These are phyloP conservation scores for Akanthomyces lecanii DNA, from an alignment of 2,329 filamentous ascomycete genomes.

Conservation along the genomic window DNA sequence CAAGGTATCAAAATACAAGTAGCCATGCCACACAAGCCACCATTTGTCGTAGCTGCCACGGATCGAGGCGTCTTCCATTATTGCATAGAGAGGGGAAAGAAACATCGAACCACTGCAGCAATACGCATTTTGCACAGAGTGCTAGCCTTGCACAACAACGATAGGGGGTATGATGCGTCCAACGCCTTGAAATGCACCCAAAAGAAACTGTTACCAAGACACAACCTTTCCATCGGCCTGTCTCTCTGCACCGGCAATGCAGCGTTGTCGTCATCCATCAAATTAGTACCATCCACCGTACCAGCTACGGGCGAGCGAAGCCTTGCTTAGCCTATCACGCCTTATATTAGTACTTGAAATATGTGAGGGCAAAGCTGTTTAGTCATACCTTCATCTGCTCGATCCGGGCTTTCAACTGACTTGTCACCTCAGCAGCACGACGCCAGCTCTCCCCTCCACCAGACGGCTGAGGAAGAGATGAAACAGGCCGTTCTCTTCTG, in stretches of 20 bases:
- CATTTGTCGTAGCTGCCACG: background rate
- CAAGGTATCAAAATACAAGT: constrained; percentile 9
- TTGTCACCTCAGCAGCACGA: constrained; percentile 93
- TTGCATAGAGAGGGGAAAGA: background rate
- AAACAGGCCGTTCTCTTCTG: constrained; percentile 31
- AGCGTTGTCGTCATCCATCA: background rate
- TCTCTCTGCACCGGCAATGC: background rate
- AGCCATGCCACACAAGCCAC: background rate
- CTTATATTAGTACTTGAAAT: background rate
- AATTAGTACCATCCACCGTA: background rate
- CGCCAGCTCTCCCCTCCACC: constrained; percentile 78
- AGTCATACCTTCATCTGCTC: constrained; percentile 86
- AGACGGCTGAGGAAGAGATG: constrained; percentile 33
- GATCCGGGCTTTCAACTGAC: constrained; percentile 93
- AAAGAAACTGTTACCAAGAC: constrained; percentile 8
- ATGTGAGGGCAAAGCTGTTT: background rate
- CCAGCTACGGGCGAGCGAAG: constrained; percentile 27
- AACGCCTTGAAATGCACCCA: constrained; percentile 18
- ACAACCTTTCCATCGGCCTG: background rate
- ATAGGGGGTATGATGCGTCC: constrained; percentile 13
- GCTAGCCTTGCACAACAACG: constrained; percentile 9
- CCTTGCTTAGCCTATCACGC: constrained; percentile 28
- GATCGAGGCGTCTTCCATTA: background rate
- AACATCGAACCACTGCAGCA: background rate
- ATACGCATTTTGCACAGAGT: background rate